Conservation (phyloP, 164 flowering plant genomes). For the Vitis cinerea region DNA sequence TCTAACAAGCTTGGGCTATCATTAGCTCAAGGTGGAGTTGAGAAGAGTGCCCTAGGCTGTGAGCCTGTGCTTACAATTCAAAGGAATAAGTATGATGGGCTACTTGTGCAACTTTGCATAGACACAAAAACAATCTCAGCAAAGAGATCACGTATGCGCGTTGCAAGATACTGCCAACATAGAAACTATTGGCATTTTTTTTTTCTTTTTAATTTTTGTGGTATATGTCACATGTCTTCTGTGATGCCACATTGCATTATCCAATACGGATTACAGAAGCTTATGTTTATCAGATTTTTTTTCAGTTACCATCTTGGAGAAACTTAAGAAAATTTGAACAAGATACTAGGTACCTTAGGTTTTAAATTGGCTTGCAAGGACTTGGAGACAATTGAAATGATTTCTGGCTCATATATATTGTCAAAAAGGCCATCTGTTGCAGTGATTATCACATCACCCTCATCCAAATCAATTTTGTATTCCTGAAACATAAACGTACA, state of each 20-base stretch:
- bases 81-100: background rate
- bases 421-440: slow-evolving; percentile 92
- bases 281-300: background rate
- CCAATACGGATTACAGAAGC: background rate
- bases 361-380: slow-evolving; percentile 38
- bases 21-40: too few relatives aligned
- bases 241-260: background rate
- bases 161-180: too few relatives aligned
- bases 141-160: too few relatives aligned
- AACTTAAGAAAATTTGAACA: background rate
- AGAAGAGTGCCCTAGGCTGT: too few relatives aligned
- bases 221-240: background rate
- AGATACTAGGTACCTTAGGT: slow-evolving; percentile 46
- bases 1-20: too few relatives aligned
- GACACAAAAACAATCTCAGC: background rate
- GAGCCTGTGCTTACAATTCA: too few relatives aligned
- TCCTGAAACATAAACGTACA: slow-evolving; percentile 34
- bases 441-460: slow-evolving; percentile 67
- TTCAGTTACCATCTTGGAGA: background rate
- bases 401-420: slow-evolving; percentile 74
- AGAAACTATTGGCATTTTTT: too few relatives aligned
- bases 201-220: too few relatives aligned
- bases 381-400: slow-evolving; percentile 46
- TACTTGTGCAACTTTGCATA: background rate
- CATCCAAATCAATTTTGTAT: slow-evolving; percentile 56